These are phyloP conservation scores for Elaphomyces granulatus DNA, from an alignment of 495 filamentous ascomycete genomes.

Conservation along the genomic window DNA sequence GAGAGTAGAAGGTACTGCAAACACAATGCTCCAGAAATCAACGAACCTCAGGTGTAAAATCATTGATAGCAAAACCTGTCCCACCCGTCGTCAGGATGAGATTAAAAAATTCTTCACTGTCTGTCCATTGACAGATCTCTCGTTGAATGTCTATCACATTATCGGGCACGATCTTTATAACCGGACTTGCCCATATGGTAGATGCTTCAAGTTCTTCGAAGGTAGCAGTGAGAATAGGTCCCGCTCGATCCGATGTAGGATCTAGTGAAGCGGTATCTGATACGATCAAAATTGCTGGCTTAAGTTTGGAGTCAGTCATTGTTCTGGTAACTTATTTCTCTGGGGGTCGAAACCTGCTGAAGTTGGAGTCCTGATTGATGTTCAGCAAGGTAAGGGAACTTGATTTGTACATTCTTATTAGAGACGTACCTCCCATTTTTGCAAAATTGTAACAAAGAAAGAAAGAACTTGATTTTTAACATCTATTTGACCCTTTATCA, in stretches of 20 bases:
- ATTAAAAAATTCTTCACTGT: slow-evolving; percentile 45
- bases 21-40: not conserved
- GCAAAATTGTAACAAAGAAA: too few species aligned
- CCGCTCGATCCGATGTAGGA: slow-evolving; percentile 62
- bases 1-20: not conserved
- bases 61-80: slow-evolving; percentile 83
- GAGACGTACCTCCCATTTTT: too few species aligned
- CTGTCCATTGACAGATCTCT: slow-evolving; percentile 53
- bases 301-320: slow-evolving; percentile 13
- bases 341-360: too few species aligned
- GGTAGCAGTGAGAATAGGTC: slow-evolving; percentile 45
- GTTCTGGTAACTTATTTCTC: too few species aligned
- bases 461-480: too few species aligned
- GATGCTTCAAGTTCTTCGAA: slow-evolving; percentile 45
- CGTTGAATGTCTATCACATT: slow-evolving; percentile 57
- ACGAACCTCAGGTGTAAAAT: slow-evolving; percentile 75
- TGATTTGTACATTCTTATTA: too few species aligned
- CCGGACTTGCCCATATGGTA: slow-evolving; percentile 51
- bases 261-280: slow-evolving; percentile 86
- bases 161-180: slow-evolving; percentile 70
- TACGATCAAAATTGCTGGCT: slow-evolving; percentile 63
- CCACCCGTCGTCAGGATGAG: slow-evolving; percentile 81
- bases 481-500: too few species aligned
- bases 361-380: too few species aligned
- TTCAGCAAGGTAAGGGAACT: too few species aligned